Percentiles rank a stretch among this genome's conserved stretches.
Evolutionary conservation across 306 rosid species (phyloP).

Genomic region (Lathyrus oleraceus): DNA sequence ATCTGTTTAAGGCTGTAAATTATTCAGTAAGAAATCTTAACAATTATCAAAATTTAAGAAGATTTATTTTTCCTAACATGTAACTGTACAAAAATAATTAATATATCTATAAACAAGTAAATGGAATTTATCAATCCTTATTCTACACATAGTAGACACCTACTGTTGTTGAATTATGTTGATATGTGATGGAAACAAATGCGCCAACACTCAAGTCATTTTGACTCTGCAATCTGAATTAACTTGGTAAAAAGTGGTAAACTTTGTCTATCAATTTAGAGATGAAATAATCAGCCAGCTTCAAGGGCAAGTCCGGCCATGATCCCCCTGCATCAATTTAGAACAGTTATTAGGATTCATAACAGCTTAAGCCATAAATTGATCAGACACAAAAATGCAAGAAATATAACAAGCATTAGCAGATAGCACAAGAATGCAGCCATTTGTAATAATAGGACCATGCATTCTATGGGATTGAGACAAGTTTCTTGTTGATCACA

Average conservation of each 20-base stretch:
- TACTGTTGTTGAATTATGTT: constrained; percentile 41
- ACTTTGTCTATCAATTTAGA: constrained; percentile 29
- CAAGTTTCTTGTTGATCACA: background rate
- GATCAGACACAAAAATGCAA: constrained; percentile 2
- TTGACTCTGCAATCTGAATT: constrained; percentile 32
- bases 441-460: background rate
- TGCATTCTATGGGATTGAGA: background rate
- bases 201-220: constrained; percentile 19
- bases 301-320: constrained; percentile 40
- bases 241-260: constrained; percentile 31
- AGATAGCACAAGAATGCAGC: background rate
- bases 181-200: constrained; percentile 33
- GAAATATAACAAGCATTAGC: background rate
- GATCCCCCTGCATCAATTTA: constrained; percentile 46
- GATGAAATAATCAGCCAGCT: constrained; percentile 32
- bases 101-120: constrained; percentile 54
- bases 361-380: background rate
- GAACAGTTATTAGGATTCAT: constrained; percentile 14
- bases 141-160: constrained; percentile 54
- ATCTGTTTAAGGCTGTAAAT: constrained; percentile 9
- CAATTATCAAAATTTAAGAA: constrained; percentile 30
- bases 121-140: constrained; percentile 49
- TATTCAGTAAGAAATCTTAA: constrained; percentile 31
- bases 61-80: constrained; percentile 42
- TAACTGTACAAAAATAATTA: constrained; percentile 64